These are phyloP conservation scores for Citrullus colocynthis DNA, from an alignment of 306 rosid species.

Conservation along the genomic window DNA sequence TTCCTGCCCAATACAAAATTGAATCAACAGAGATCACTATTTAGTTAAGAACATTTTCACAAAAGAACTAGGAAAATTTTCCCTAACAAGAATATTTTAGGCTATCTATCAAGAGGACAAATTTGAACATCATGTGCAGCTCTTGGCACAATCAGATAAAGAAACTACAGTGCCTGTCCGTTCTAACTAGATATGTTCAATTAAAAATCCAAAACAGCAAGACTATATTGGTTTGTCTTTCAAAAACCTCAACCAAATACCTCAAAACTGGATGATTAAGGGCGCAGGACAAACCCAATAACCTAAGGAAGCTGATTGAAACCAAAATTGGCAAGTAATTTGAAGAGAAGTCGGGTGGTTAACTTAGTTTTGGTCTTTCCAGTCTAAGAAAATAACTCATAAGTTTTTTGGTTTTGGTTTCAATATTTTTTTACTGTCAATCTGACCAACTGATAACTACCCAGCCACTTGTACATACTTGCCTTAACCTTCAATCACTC, in stretches of 20 bases:
- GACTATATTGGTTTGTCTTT: background rate
- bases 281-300: background rate
- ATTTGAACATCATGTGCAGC: background rate
- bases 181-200: background rate
- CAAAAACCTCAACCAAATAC: background rate
- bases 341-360: background rate
- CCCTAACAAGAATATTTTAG: background rate
- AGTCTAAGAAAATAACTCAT: background rate
- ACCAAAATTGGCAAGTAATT: background rate
- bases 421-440: background rate
- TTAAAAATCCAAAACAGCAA: background rate
- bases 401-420: background rate
- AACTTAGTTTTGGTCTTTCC: background rate
- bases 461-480: background rate
- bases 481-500: background rate
- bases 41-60: background rate
- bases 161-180: background rate
- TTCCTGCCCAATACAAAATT: conserved; percentile 40
- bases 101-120: background rate
- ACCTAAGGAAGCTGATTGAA: background rate
- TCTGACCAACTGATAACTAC: background rate
- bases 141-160: background rate
- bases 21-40: background rate
- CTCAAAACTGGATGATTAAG: background rate
- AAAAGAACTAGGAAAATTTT: background rate